Evolutionary conservation across 2,329 filamentous ascomycete genomes (phyloP).

Genomic region (Phyllosticta citrichinensis): DNA sequence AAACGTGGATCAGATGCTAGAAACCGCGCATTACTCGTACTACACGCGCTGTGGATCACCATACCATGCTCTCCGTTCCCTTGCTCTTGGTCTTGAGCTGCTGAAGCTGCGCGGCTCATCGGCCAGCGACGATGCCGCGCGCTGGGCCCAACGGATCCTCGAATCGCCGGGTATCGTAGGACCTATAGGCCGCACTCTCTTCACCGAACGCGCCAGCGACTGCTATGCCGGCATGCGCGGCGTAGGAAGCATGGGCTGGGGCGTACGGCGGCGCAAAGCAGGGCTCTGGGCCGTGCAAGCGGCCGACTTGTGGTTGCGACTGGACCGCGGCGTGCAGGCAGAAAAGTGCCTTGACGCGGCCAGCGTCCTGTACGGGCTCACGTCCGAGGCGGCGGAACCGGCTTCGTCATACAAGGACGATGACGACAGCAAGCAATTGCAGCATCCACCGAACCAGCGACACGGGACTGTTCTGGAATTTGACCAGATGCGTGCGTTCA

Average conservation of each 20-base stretch:
- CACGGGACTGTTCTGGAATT: slow-evolving; percentile 30
- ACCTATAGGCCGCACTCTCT: slow-evolving; percentile 64
- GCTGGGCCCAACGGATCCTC: slow-evolving; percentile 71
- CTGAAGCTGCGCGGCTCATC: slow-evolving; percentile 69
- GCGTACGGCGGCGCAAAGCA: slow-evolving; percentile 69
- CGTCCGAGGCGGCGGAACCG: background rate
- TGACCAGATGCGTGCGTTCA: slow-evolving; percentile 49
- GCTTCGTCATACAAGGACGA: background rate
- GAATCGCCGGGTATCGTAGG: slow-evolving; percentile 60
- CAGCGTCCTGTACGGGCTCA: slow-evolving; percentile 38
- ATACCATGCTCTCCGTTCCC: slow-evolving; percentile 69
- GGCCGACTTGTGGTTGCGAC: slow-evolving; percentile 71
- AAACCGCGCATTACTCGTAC: slow-evolving; percentile 87
- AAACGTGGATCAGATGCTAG: slow-evolving; percentile 74
- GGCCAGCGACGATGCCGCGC: slow-evolving; percentile 75
- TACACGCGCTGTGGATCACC: slow-evolving; percentile 71
- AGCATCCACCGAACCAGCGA: background rate
- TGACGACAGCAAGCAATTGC: background rate
- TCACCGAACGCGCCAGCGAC: slow-evolving; percentile 76
- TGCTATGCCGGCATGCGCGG: slow-evolving; percentile 71
- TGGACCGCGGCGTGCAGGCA: slow-evolving; percentile 68
- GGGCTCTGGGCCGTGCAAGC: slow-evolving; percentile 81
- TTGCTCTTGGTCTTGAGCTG: slow-evolving; percentile 70
- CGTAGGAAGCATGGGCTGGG: slow-evolving; percentile 55
- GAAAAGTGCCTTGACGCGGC: slow-evolving; percentile 68